phyloP scores from a whole-genome alignment of 768 basidiomycete species.

The Mycena amicta region DNA sequence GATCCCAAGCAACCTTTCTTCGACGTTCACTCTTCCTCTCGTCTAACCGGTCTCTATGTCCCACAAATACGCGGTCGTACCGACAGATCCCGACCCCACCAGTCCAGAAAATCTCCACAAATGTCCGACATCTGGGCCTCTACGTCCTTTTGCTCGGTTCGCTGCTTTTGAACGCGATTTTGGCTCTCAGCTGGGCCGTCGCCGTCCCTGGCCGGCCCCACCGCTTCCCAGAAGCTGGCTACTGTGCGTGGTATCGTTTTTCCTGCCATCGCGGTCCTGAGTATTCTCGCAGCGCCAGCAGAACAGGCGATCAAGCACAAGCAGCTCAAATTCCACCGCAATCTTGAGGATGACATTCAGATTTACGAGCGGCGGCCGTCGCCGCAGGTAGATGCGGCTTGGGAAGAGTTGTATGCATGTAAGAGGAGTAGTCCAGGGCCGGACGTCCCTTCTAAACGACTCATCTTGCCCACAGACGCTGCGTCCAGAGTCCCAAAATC shows the following conservation, averaged over 20 bases:
- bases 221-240: background rate
- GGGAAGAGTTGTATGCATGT: conserved; percentile 21
- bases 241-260: background rate
- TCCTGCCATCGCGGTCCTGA: background rate
- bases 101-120: too few relatives aligned
- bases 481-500: conserved; percentile 17
- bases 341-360: conserved; percentile 15
- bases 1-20: background rate
- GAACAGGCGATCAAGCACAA: conserved; percentile 13
- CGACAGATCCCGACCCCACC: background rate
- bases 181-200: background rate
- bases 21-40: background rate
- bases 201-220: background rate
- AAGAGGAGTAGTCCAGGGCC: too few relatives aligned
- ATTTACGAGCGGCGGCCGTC: conserved; percentile 21
- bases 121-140: background rate
- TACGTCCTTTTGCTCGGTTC: background rate
- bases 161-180: background rate
- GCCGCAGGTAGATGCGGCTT: conserved; percentile 20
- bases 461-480: too few relatives aligned
- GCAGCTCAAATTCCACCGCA: conserved; percentile 20
- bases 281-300: conserved; percentile 15
- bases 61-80: background rate
- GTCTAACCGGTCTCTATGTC: too few relatives aligned
- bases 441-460: too few relatives aligned